Evolutionary conservation across 139 green algal species (phyloP).

Genomic region (Desmodesmus armatus): DNA sequence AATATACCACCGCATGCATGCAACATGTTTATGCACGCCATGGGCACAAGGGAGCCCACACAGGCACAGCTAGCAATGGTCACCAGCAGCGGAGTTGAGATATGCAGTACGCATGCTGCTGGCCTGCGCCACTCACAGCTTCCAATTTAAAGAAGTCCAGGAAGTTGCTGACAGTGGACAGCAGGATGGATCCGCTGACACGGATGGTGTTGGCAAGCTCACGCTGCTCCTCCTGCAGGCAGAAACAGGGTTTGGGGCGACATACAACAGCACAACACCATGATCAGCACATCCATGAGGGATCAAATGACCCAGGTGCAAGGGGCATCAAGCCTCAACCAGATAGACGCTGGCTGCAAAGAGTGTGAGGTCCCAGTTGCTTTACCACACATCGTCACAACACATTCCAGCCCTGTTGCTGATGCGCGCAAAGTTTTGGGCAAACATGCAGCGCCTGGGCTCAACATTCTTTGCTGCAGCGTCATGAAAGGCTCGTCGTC

Average conservation of each 20-base stretch:
- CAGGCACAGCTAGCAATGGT: not conserved
- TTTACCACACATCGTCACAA: too few species aligned
- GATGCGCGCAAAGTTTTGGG: too few species aligned
- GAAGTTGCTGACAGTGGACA: slow-evolving; percentile 89
- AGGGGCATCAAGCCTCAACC: too few species aligned
- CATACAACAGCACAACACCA: not conserved
- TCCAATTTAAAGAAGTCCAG: slow-evolving; percentile 93
- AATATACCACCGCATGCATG: too few species aligned
- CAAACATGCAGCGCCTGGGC: too few species aligned
- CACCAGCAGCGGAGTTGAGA: not conserved
- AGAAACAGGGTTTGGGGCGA: not conserved
- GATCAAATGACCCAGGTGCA: too few species aligned
- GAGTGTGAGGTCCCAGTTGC: too few species aligned
- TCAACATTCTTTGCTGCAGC: not conserved
- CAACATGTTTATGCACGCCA: too few species aligned
- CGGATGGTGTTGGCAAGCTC: slow-evolving; percentile 88
- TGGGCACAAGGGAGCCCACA: not conserved
- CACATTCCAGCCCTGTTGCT: too few species aligned
- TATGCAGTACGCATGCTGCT: not conserved
- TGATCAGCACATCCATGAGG: too few species aligned
- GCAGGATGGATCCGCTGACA: slow-evolving; percentile 82
- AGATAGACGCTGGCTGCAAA: too few species aligned
- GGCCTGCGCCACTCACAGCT: slow-evolving; percentile 34
- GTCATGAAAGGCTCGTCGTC: too few species aligned
- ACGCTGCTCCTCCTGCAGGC: slow-evolving; percentile 72